Percentiles rank a stretch among this genome's conserved stretches.
phyloP scores from a whole-genome alignment of 192 early-diverging fungal genomes.

The Coemansia sp. region DNA sequence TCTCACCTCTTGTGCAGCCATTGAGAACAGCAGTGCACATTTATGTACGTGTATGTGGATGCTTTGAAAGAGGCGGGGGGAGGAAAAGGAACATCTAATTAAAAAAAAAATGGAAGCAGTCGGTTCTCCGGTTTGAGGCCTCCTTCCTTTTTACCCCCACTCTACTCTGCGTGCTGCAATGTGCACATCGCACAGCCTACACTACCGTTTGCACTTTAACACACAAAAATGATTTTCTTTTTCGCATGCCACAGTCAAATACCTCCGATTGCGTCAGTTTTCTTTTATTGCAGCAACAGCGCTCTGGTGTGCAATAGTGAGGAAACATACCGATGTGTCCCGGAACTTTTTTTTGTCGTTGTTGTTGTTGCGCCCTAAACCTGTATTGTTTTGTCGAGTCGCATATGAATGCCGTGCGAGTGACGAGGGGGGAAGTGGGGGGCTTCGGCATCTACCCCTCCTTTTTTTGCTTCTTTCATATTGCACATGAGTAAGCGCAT shows the following conservation, averaged over 20 bases:
- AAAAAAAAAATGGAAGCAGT: too few species aligned
- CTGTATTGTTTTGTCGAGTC: not conserved
- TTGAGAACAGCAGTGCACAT: not conserved
- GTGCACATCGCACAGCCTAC: not conserved
- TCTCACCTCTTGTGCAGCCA: not conserved
- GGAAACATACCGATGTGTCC: not conserved
- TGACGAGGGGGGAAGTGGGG: not conserved
- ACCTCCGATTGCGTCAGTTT: not conserved
- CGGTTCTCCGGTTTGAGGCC: not conserved
- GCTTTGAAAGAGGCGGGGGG: not conserved
- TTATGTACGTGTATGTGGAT: slow-evolving; percentile 1
- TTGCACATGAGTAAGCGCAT: slow-evolving; percentile 10
- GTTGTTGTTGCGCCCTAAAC: too few species aligned
- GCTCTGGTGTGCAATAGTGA: too few species aligned
- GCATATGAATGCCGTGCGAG: not conserved
- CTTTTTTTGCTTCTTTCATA: not conserved
- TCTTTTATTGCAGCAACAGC: not conserved
- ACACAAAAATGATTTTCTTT: too few species aligned
- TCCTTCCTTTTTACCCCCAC: not conserved
- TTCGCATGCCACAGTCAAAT: too few species aligned
- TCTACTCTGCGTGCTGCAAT: not conserved
- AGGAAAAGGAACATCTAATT: not conserved
- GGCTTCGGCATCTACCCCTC: not conserved
- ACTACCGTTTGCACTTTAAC: not conserved
- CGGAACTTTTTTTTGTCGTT: not conserved